Evolutionary conservation across 108 stramenopile species (phyloP).

Genomic region (Cyclotella atomus): DNA sequence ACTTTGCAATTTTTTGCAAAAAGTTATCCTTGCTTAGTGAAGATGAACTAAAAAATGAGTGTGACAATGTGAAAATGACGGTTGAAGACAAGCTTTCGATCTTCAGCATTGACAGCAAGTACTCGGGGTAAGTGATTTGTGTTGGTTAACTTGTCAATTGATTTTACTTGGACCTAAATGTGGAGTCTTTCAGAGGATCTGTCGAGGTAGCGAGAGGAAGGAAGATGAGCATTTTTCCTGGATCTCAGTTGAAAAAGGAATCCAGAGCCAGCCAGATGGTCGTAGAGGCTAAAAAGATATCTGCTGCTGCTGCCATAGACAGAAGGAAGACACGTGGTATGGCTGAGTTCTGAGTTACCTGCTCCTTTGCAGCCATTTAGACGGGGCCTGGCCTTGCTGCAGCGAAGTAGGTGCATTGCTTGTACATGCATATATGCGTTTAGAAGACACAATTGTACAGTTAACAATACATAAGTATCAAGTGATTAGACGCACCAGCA

Average conservation of each 20-base stretch:
- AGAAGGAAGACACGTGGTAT: not conserved
- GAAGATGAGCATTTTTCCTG: conserved; percentile 1
- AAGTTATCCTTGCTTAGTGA: not conserved
- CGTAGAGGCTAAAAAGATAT: not conserved
- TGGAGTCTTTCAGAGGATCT: no score
- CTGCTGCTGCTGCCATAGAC: not conserved
- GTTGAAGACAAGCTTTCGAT: not conserved
- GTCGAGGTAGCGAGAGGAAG: conserved; percentile 4
- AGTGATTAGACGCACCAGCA: no score
- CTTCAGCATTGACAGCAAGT: not conserved
- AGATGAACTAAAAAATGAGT: not conserved
- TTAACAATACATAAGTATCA: no score
- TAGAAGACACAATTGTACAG: no score
- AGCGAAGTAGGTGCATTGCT: no score
- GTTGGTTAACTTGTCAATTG: no score
- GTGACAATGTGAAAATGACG: not conserved
- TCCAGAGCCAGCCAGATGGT: not conserved
- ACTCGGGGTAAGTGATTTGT: no score
- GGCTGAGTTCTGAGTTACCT: not conserved
- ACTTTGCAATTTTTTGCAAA: not conserved
- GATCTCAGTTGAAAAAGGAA: not conserved
- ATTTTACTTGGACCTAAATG: no score
- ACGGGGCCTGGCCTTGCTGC: no score
- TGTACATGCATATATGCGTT: no score
- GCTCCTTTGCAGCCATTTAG: no score